Conservation (phyloP, 257 asterid species). For the Petunia secreta region DNA sequence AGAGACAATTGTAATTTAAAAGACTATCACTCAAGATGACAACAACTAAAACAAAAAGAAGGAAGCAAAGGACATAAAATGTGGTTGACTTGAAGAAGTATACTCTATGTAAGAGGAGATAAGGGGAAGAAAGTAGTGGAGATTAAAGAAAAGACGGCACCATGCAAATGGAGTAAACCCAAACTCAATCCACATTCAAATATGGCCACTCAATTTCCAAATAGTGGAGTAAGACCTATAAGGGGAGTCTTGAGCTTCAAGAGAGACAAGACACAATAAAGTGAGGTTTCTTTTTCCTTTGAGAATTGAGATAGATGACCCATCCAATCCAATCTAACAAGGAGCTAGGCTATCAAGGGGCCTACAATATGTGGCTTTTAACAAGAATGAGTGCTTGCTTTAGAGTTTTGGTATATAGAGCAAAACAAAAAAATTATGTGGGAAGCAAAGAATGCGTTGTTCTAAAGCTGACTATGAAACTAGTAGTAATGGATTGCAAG, state of each 20-base stretch:
- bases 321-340: neutral
- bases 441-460: slow-evolving; percentile 78
- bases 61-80: neutral
- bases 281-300: slow-evolving; percentile 2
- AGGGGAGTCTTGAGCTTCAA: slow-evolving; percentile 12
- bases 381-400: slow-evolving; percentile 71
- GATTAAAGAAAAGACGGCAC: slow-evolving; percentile 21
- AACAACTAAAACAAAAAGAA: slow-evolving; percentile 16
- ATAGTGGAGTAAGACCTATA: neutral
- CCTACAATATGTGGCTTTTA: slow-evolving; percentile 61
- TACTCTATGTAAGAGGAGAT: neutral
- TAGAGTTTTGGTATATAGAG: slow-evolving; percentile 50
- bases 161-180: slow-evolving; percentile 26
- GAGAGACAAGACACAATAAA: slow-evolving; percentile 23
- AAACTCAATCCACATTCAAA: slow-evolving; percentile 8
- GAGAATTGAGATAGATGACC: neutral
- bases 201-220: slow-evolving; percentile 20
- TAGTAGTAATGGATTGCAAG: slow-evolving; percentile 26
- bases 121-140: slow-evolving; percentile 9
- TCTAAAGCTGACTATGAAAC: slow-evolving; percentile 57
- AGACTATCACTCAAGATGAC: neutral
- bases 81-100: slow-evolving; percentile 7
- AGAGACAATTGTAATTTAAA: neutral
- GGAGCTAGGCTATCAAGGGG: slow-evolving; percentile 37
- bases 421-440: slow-evolving; percentile 48